phyloP scores from a whole-genome alignment of 2,329 filamentous ascomycete genomes.

The Sporothrix mexicana region DNA sequence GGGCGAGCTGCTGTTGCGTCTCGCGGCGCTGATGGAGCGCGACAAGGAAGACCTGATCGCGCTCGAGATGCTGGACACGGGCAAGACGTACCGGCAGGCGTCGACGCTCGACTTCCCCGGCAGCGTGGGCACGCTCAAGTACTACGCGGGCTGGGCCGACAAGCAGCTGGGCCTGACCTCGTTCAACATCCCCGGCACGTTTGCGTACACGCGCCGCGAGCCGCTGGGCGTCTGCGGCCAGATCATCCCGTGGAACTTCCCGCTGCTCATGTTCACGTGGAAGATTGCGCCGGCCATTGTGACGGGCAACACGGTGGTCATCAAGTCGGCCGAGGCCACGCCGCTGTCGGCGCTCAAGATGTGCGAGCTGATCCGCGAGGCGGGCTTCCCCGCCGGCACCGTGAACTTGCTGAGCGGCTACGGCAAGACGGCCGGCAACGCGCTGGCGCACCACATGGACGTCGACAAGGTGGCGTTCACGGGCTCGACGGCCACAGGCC shows the following conservation, averaged over 20 bases:
- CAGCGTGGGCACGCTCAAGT: slow-evolving; percentile 75
- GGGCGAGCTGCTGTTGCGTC: slow-evolving; percentile 88
- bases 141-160: slow-evolving; percentile 75
- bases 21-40: slow-evolving; percentile 77
- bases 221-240: slow-evolving; percentile 80
- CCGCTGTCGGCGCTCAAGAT: slow-evolving; percentile 85
- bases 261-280: slow-evolving; percentile 90
- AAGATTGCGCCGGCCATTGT: slow-evolving; percentile 83
- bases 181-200: slow-evolving; percentile 52
- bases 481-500: neutral
- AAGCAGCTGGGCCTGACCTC: slow-evolving; percentile 89
- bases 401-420: slow-evolving; percentile 83
- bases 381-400: slow-evolving; percentile 80
- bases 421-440: slow-evolving; percentile 76
- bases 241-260: slow-evolving; percentile 87
- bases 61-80: slow-evolving; percentile 85
- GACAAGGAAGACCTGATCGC: slow-evolving; percentile 87
- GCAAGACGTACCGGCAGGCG: slow-evolving; percentile 64
- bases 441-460: slow-evolving; percentile 80
- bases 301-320: slow-evolving; percentile 80
- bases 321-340: slow-evolving; percentile 86
- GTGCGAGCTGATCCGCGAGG: slow-evolving; percentile 79
- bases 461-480: slow-evolving; percentile 50
- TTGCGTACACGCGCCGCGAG: slow-evolving; percentile 57
- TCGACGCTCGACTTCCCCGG: slow-evolving; percentile 65